Conservation (phyloP, 495 filamentous ascomycete genomes). For the Collariella sp. region DNA sequence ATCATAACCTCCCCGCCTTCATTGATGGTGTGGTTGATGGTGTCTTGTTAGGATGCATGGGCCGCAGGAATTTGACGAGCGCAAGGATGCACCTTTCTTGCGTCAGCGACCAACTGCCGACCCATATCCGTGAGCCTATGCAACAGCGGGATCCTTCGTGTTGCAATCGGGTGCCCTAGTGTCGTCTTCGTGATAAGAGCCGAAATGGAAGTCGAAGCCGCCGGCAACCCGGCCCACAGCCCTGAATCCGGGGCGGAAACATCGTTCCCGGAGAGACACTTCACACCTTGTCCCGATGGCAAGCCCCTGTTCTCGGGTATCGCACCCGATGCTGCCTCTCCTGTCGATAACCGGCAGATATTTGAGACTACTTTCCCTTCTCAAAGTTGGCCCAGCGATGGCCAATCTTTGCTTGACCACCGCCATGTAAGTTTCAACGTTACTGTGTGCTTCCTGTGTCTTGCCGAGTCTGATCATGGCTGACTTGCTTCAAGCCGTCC, state of each 20-base stretch:
- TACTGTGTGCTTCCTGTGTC: too few relatives aligned
- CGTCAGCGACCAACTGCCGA: constrained; percentile 6
- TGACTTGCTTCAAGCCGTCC: not conserved
- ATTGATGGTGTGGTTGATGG: constrained; percentile 6
- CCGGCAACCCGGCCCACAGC: constrained; percentile 6
- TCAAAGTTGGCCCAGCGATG: not conserved
- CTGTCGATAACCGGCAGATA: not conserved
- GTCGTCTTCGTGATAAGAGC: constrained; percentile 3
- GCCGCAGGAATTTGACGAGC: not conserved
- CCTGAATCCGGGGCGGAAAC: constrained; percentile 12
- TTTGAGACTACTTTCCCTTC: constrained; percentile 3
- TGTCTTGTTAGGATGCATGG: not conserved
- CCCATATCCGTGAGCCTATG: not conserved
- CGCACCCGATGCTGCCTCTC: constrained; percentile 1
- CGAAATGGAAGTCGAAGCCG: constrained; percentile 15
- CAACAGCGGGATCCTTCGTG: not conserved
- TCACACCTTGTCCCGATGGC: constrained; percentile 9
- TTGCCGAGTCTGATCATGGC: not conserved
- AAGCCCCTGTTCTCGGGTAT: not conserved
- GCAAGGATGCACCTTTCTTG: constrained; percentile 9
- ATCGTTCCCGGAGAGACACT: constrained; percentile 23
- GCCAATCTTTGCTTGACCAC: not conserved
- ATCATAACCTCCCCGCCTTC: constrained; percentile 9
- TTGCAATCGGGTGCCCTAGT: not conserved
- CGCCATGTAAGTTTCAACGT: constrained; percentile 1